Evolutionary conservation across 495 filamentous ascomycete genomes (phyloP), one percentile per base, ranked within the genome.

Genomic region (Melanomma pulvis-pyrius): DNA sequence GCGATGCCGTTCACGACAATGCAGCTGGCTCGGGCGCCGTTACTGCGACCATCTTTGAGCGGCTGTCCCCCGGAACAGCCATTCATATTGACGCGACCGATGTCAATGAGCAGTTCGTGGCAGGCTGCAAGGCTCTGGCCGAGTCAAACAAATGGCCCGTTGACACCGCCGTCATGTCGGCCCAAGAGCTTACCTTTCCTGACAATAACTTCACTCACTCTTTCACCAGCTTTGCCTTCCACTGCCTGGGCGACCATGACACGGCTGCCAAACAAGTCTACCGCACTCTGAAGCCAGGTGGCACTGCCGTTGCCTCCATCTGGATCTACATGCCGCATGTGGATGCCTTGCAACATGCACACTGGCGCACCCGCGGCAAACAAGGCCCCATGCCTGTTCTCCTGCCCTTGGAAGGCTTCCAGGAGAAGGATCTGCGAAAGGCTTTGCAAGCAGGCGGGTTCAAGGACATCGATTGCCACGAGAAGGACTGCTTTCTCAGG

Each of bases 1-100:
- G n/a, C 22, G 9, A 56, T 2, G 50, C 67, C 24, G 68, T 74
- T 54, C 74, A 74, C 55, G 73, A 76, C 59, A 76, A 74, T 52
- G 74, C 48, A 25, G 73, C 73, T 55, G 74, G 74, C n/a, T 67
- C 34, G 30, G 74, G 74, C 2, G 54, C 60, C 22, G 69, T 73
- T 9, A 73, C 68, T 3, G 25, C 46, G 4, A 13, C 50, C 12
- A 72, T 73, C 53, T 68, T 73, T 61, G 60, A 29, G 15, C n/a
- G n/a, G n/a, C 32, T 59, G 6, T 25, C 48, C 28, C 64, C 73
- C 28, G 61, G 71, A 1, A 7, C 34, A 3, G 41, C 8, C 41
- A 67, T 74, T 54, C 53, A 61, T 1, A 72, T 71, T 30, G 25
- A 66, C 53, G 67, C 69, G 17, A 72, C 70, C 17, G 71, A 69